These are phyloP conservation scores for Talaromyces sp. DNA, from an alignment of 2,329 filamentous ascomycete genomes.

Conservation along the genomic window DNA sequence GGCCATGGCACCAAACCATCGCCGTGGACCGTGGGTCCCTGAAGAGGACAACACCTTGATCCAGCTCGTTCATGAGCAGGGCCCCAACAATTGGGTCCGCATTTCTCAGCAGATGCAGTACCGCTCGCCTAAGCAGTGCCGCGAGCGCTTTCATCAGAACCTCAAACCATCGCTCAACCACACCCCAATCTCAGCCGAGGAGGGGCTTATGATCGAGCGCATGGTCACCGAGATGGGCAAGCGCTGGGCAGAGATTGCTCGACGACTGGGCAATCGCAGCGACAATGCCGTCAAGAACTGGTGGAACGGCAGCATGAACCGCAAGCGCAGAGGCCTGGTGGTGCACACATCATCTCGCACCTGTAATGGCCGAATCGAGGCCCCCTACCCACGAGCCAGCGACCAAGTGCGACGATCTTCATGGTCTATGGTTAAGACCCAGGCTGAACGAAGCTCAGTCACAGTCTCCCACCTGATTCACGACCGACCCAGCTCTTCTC, in stretches of 20 bases:
- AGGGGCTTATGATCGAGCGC: conserved; percentile 68
- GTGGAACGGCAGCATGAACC: conserved; percentile 93
- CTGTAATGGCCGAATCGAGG: conserved; percentile 32
- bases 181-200: conserved; percentile 65
- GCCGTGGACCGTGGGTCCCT: conserved; percentile 78
- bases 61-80: conserved; percentile 64
- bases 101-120: conserved; percentile 72
- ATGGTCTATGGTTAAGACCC: conserved; percentile 16
- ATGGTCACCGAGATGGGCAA: conserved; percentile 76
- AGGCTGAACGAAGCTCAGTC: conserved; percentile 7
- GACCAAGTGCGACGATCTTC: conserved; percentile 14
- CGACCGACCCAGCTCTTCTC: conserved; percentile 7
- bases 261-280: conserved; percentile 74
- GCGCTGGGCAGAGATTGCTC: conserved; percentile 89
- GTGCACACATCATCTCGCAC: conserved; percentile 32
- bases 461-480: conserved; percentile 8
- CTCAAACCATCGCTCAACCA: conserved; percentile 72
- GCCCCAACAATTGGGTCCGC: conserved; percentile 82
- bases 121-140: conserved; percentile 87
- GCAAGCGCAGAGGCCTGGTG: conserved; percentile 53
- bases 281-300: conserved; percentile 98
- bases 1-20: conserved; percentile 49
- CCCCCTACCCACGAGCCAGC: conserved; percentile 29
- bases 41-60: conserved; percentile 68
- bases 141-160: conserved; percentile 91